A percentile compares a stretch with the other conserved stretches of the same genome.
Evolutionary conservation across 257 asterid genomes (phyloP).

Genomic region (Solanum appendiculatum): DNA sequence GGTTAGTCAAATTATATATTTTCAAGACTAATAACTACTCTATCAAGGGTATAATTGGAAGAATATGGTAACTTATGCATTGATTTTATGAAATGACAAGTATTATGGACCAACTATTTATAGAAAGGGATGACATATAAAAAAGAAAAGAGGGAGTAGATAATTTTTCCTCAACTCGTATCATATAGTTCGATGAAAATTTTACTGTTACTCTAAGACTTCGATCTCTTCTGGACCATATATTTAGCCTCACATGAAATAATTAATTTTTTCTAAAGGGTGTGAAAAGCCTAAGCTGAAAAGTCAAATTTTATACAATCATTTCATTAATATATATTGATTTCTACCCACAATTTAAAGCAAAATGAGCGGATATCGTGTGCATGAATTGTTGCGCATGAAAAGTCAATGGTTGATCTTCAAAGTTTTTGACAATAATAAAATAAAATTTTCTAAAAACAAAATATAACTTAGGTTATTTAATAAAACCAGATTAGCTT

Average conservation of each 20-base stretch:
- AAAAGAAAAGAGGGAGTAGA: too few relatives aligned
- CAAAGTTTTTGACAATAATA: neutral
- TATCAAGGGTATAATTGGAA: too few relatives aligned
- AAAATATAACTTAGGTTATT: neutral
- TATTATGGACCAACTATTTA: too few relatives aligned
- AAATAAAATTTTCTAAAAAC: neutral
- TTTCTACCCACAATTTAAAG: neutral
- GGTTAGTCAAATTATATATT: too few relatives aligned
- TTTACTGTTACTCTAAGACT: accelerated
- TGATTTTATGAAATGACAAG: too few relatives aligned
- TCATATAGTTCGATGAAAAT: too few relatives aligned
- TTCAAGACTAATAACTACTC: too few relatives aligned
- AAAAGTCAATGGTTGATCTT: neutral
- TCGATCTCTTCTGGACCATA: too few relatives aligned
- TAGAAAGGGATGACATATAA: too few relatives aligned
- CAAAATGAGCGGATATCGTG: neutral
- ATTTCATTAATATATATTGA: neutral
- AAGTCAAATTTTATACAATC: neutral
- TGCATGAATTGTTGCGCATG: neutral
- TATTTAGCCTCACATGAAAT: neutral
- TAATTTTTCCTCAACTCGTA: too few relatives aligned
- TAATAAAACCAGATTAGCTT: neutral
- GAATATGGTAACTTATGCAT: too few relatives aligned
- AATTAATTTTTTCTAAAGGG: neutral
- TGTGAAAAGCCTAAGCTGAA: neutral